A percentile compares a stretch with the other conserved stretches of the same genome.
Conservation (phyloP, 2,329 filamentous ascomycete genomes). For the Nemania abortiva region DNA sequence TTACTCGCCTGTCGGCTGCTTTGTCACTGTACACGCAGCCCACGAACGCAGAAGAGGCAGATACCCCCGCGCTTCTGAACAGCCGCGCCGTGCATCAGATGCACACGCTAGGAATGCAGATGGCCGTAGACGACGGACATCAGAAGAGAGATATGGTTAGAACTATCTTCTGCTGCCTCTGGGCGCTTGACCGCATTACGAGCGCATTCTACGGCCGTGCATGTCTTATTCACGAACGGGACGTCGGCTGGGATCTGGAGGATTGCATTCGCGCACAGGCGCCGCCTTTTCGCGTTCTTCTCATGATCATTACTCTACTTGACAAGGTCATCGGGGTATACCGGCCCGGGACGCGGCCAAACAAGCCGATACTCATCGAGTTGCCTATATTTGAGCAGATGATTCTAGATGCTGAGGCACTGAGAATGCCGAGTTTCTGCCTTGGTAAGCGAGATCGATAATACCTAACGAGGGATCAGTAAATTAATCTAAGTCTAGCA, state of each 20-base stretch:
- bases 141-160: conserved; percentile 57
- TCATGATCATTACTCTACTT: conserved; percentile 66
- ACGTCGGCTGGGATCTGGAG: conserved; percentile 67
- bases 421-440: conserved; percentile 61
- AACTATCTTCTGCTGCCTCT: conserved; percentile 67
- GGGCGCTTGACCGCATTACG: conserved; percentile 71
- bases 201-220: conserved; percentile 71
- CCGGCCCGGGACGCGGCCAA: conserved; percentile 64
- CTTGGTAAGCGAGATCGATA: conserved; percentile 58
- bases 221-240: conserved; percentile 70
- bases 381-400: conserved; percentile 69
- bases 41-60: conserved; percentile 64
- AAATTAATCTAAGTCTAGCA: conserved; percentile 54
- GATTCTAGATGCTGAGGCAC: conserved; percentile 66
- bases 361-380: conserved; percentile 63
- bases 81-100: conserved; percentile 68
- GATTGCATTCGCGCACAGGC: conserved; percentile 63
- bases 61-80: conserved; percentile 66
- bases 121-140: conserved; percentile 53
- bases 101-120: conserved; percentile 68
- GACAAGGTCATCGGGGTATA: conserved; percentile 72
- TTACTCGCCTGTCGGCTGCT: conserved; percentile 66
- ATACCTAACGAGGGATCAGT: neutral
- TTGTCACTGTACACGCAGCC: conserved; percentile 72
- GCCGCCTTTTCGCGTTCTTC: conserved; percentile 68